Conservation (phyloP, 108 stramenopile genomes). For the Hondaea fermentalgiana region DNA sequence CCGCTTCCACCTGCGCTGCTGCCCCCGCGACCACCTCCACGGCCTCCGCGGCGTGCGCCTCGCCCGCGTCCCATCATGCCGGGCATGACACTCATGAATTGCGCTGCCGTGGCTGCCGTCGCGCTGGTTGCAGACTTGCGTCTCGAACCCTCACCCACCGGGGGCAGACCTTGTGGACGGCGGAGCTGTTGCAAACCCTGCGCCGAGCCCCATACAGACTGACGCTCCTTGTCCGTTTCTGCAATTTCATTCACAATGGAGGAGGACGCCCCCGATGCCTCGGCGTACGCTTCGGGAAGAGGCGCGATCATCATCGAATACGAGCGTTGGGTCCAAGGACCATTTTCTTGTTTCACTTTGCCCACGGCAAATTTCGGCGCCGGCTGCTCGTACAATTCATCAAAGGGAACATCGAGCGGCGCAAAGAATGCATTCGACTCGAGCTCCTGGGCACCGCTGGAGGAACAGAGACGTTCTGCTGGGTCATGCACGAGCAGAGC, state of each 20-base stretch:
- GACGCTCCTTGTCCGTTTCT: background rate
- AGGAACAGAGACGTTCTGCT: background rate
- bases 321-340: background rate
- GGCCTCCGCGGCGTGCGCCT: background rate
- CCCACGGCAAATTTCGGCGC: background rate
- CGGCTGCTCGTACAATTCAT: background rate
- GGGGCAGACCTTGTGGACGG: background rate
- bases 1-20: background rate
- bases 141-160: background rate
- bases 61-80: background rate
- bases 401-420: background rate
- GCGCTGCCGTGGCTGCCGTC: background rate
- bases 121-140: too few species aligned
- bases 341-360: background rate
- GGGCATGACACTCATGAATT: background rate
- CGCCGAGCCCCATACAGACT: background rate
- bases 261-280: background rate
- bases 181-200: background rate
- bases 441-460: background rate
- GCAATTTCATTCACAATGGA: background rate
- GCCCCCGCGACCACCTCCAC: background rate
- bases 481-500: background rate
- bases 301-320: slow-evolving; percentile 6
- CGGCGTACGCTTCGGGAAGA: background rate
- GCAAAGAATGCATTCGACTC: slow-evolving; percentile 1